phyloP scores from a whole-genome alignment of 495 filamentous ascomycete genomes.

The Neurospora sp. region DNA sequence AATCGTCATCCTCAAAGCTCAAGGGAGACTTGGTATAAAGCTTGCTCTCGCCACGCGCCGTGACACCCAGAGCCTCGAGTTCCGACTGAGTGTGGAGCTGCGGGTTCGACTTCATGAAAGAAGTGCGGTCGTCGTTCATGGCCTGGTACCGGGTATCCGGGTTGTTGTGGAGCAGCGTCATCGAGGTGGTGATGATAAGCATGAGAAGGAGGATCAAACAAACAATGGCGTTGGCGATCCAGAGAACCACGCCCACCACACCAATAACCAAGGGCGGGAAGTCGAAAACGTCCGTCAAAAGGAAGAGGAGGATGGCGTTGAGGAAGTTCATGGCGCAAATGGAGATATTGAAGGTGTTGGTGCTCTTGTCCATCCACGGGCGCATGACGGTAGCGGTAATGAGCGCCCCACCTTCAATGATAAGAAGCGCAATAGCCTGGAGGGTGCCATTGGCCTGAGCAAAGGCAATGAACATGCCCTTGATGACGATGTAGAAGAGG shows the following conservation, averaged over 20 bases:
- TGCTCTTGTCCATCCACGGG: slow-evolving; percentile 99
- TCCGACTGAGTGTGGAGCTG: slow-evolving; percentile 68
- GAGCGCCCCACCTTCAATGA: slow-evolving; percentile 76
- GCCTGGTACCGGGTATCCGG: slow-evolving; percentile 93
- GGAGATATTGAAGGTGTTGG: slow-evolving; percentile 92
- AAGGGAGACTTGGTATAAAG: slow-evolving; percentile 47
- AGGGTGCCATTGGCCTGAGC: slow-evolving; percentile 61
- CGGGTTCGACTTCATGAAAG: slow-evolving; percentile 97
- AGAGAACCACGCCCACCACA: slow-evolving; percentile 90
- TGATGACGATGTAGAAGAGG: slow-evolving; percentile 69
- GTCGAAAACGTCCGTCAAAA: slow-evolving; percentile 77
- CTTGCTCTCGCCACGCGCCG: slow-evolving; percentile 76
- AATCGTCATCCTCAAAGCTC: slow-evolving; percentile 74
- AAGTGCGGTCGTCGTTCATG: slow-evolving; percentile 92
- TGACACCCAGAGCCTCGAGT: slow-evolving; percentile 85
- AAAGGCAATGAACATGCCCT: slow-evolving; percentile 86
- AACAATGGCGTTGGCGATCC: slow-evolving; percentile 83
- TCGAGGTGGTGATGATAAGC: slow-evolving; percentile 73
- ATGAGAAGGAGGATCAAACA: slow-evolving; percentile 77
- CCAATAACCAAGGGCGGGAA: slow-evolving; percentile 80
- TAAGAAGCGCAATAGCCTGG: slow-evolving; percentile 74
- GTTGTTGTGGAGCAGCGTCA: slow-evolving; percentile 85
- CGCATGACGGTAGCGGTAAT: slow-evolving; percentile 70
- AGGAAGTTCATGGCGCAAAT: slow-evolving; percentile 86
- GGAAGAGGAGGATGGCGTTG: slow-evolving; percentile 74